phyloP scores from a whole-genome alignment of 2,329 filamentous ascomycete species.

The Penicillium palitans region DNA sequence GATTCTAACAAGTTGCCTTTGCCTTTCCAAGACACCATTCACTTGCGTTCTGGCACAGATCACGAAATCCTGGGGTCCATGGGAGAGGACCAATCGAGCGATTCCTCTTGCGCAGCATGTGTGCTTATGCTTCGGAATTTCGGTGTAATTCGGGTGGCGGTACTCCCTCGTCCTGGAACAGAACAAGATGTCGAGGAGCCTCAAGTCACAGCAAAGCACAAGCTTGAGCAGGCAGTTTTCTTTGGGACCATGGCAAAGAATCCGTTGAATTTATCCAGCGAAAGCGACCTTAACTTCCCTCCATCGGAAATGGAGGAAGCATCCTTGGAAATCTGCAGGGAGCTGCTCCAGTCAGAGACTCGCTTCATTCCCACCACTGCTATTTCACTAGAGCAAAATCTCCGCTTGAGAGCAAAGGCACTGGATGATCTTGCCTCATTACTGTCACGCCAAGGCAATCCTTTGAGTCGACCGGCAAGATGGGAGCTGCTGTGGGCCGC shows the following conservation, averaged over 20 bases:
- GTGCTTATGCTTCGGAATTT: constrained; percentile 58
- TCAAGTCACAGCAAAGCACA: constrained; percentile 76
- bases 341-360: constrained; percentile 77
- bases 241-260: constrained; percentile 80
- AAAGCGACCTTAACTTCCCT: constrained; percentile 65
- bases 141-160: constrained; percentile 58
- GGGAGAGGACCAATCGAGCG: constrained; percentile 46
- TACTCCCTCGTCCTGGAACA: constrained; percentile 32
- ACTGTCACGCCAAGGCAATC: constrained; percentile 62
- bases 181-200: constrained; percentile 52
- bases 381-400: constrained; percentile 77
- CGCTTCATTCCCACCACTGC: constrained; percentile 71
- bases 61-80: constrained; percentile 53
- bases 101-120: constrained; percentile 44
- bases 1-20: constrained; percentile 64
- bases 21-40: constrained; percentile 82
- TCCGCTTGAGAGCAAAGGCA: constrained; percentile 70
- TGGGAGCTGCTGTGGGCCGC: constrained; percentile 87
- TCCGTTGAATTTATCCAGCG: constrained; percentile 78
- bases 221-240: constrained; percentile 92
- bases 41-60: constrained; percentile 62
- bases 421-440: constrained; percentile 73
- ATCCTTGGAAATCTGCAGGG: constrained; percentile 73
- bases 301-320: constrained; percentile 72
- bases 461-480: constrained; percentile 65